A percentile compares a stretch with the other conserved stretches of the same genome.
Conservation (phyloP, 257 asterid species). For the Solanum sitiens region DNA sequence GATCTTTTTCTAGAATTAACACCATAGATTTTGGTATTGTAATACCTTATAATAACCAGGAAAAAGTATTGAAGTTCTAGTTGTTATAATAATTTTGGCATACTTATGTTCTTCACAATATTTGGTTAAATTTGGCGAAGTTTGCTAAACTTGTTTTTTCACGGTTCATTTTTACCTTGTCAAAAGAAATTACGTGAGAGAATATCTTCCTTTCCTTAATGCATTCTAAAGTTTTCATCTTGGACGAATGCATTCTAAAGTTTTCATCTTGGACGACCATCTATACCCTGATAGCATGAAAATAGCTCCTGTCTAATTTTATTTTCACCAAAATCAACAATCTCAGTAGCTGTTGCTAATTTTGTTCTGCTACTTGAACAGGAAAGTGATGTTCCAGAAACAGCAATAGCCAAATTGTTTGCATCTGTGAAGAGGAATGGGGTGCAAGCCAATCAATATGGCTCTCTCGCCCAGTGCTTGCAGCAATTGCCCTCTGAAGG, state of each 20-base stretch:
- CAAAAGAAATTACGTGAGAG: background rate
- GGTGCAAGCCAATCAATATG: slow-evolving; percentile 44
- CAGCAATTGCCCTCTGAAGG: slow-evolving; percentile 83
- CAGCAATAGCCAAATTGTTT: slow-evolving; percentile 78
- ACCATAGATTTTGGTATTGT: background rate
- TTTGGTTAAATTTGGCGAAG: background rate
- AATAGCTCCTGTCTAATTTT: background rate
- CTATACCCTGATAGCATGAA: background rate
- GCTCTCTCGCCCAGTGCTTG: slow-evolving; percentile 52
- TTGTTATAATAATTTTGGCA: background rate
- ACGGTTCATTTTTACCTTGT: background rate
- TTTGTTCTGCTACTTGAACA: slow-evolving; percentile 10
- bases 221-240: background rate
- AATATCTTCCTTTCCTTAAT: background rate
- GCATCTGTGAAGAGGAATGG: slow-evolving; percentile 57
- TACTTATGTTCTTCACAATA: background rate
- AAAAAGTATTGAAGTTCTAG: background rate
- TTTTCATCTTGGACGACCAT: background rate
- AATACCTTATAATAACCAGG: background rate
- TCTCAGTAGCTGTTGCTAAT: background rate
- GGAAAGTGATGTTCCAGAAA: slow-evolving; percentile 88
- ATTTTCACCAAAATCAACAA: background rate
- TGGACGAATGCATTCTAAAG: background rate
- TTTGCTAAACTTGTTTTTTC: background rate
- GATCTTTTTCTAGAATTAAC: background rate